Percentiles rank a stretch among this genome's conserved stretches.
These are phyloP conservation scores for Pseudoturritis turrita DNA, from an alignment of 345 rosid genomes.

Conservation along the genomic window DNA sequence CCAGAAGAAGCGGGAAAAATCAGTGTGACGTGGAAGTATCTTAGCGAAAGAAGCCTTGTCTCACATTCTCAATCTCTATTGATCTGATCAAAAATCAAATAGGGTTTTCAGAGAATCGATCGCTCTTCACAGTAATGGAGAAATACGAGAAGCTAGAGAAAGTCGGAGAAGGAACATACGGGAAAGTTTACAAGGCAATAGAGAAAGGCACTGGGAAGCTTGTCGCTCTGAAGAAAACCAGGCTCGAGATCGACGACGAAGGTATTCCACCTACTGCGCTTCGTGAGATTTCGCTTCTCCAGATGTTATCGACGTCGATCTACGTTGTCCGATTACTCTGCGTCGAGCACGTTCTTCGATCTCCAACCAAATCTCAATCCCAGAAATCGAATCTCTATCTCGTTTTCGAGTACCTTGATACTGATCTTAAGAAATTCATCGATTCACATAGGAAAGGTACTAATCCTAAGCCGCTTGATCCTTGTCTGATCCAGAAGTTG, in stretches of 20 bases:
- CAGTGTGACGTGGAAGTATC: conserved; percentile 17
- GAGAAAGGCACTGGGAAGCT: conserved; percentile 71
- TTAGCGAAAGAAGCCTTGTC: neutral
- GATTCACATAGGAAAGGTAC: conserved; percentile 76
- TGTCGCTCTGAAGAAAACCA: conserved; percentile 86
- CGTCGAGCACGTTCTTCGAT: conserved; percentile 66
- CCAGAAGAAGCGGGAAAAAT: conserved; percentile 16
- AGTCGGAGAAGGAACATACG: conserved; percentile 95
- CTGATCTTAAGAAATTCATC: conserved; percentile 88
- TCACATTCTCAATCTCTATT: neutral
- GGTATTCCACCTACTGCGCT: conserved; percentile 97
- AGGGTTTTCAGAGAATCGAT: neutral
- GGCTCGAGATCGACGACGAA: conserved; percentile 97
- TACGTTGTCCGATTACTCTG: conserved; percentile 83
- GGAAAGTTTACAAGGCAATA: conserved; percentile 90
- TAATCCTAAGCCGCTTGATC: conserved; percentile 60
- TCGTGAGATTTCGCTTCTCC: conserved; percentile 91
- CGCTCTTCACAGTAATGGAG: conserved; percentile 54
- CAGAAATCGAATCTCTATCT: conserved; percentile 72
- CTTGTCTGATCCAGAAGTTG: conserved; percentile 59
- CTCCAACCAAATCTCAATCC: conserved; percentile 12
- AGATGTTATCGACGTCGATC: conserved; percentile 82
- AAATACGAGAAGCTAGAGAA: conserved; percentile 97
- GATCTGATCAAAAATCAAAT: neutral
- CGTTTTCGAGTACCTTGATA: conserved; percentile 88